Base-by-base conservation (phyloP, 306 rosid species). In the Lathyrus oleraceus region DNA sequence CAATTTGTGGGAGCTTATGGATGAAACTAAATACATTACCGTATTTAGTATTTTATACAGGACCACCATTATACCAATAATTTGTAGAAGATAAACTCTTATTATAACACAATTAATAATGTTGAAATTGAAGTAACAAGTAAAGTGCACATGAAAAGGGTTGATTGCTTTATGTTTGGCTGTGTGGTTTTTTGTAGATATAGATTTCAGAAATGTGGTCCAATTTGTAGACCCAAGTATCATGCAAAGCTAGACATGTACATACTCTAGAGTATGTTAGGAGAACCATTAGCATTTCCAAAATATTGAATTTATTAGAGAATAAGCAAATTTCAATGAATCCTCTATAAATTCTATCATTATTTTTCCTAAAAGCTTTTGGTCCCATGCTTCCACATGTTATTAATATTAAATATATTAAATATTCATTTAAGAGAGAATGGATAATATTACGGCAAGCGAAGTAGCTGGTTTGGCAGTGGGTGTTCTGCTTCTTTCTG, bases 381-480 rank as follows among this genome's bases (percentile, higher is more conserved):
- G 76, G 85, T 73, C 73, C 71, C 76, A 53, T 71, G 23, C 21
- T 67, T 11, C 65, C 80, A 70, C 77, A 49, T 77, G 77, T 64
- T 57, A 40, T 45, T 67, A 30, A 32, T 36, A 21, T 57, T 57
- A 2, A 27, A 57, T 14, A 57, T 27, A 23, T 57, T 57, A 13
- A 57, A 27, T 6, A 27, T 27, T 57, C n/a, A n/a, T n/a, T n/a
- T n/a, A n/a, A n/a, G n/a, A 10, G 38, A 35, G 16, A 58, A 91
- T 91, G 97, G 95, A 89, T 57, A 85, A 85, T 49, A 78, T 92
- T 15, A 92, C 98, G 9, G 87, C 88, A 1, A 92, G 96, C 70
- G 98, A 92, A 76, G 6, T 83, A 30, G 96, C 95, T 14, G 98
- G 96, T 15, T 81, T 90, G 0, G 98, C 81, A 3, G 96, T 92